Evolutionary conservation across 2,329 filamentous ascomycete species (phyloP).

Genomic region (Dactylellina sp.): DNA sequence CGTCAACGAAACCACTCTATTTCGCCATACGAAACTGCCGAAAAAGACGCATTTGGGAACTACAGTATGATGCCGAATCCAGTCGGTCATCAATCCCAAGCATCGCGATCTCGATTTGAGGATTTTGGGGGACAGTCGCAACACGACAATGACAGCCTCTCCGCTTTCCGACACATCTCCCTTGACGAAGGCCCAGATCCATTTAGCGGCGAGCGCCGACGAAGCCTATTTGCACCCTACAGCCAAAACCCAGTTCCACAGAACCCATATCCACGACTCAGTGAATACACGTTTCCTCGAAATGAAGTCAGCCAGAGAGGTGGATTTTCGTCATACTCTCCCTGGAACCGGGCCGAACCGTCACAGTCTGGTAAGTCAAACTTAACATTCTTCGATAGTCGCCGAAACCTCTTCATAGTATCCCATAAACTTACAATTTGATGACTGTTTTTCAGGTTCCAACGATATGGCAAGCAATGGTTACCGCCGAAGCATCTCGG

Average conservation of each 20-base stretch:
- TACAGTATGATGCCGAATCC: constrained; percentile 52
- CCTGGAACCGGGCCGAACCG: constrained; percentile 49
- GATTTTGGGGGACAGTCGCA: constrained; percentile 39
- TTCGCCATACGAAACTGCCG: constrained; percentile 49
- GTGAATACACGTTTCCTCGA: constrained; percentile 53
- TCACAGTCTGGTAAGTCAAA: constrained; percentile 33
- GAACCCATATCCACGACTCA: constrained; percentile 54
- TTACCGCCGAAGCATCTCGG: constrained; percentile 54
- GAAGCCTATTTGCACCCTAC: constrained; percentile 54
- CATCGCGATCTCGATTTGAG: constrained; percentile 52
- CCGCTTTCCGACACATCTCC: constrained; percentile 58
- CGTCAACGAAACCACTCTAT: constrained; percentile 60
- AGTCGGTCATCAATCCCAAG: constrained; percentile 45
- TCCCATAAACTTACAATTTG: constrained; percentile 15
- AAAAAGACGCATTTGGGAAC: constrained; percentile 48
- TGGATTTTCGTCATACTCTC: constrained; percentile 44
- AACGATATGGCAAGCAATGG: constrained; percentile 45
- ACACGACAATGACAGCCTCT: constrained; percentile 40
- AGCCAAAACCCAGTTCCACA: constrained; percentile 54
- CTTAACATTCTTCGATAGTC: background rate
- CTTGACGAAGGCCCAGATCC: constrained; percentile 59
- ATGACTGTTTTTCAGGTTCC: constrained; percentile 20
- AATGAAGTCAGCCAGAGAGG: constrained; percentile 45
- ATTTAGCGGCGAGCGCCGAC: constrained; percentile 39
- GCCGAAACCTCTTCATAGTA: background rate